A percentile compares a stretch with the other conserved stretches of the same genome.
Conservation (phyloP, 2,329 filamentous ascomycete genomes). For the Xylaria polymorpha region DNA sequence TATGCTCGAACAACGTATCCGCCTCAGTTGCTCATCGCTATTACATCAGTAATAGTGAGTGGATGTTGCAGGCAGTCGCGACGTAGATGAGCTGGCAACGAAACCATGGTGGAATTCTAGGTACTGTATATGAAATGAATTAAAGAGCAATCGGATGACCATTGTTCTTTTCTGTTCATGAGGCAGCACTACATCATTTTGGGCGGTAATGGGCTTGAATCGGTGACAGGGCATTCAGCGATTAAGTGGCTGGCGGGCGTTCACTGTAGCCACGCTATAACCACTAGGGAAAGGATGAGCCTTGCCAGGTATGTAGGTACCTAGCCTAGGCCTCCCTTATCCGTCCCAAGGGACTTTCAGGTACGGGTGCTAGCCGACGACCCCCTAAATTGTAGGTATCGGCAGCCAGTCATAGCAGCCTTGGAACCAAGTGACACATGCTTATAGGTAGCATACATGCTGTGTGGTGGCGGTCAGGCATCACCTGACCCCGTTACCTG, state of each 20-base stretch:
- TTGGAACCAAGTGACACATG: not conserved
- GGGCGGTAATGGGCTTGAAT: not conserved
- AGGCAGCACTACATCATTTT: not conserved
- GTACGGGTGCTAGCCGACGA: constrained; percentile 8
- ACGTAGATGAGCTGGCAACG: not conserved
- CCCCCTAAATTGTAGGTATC: not conserved
- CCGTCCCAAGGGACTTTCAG: constrained; percentile 14
- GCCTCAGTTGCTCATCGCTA: not conserved
- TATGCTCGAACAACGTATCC: not conserved
- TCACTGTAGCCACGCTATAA: not conserved
- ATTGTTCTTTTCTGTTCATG: not conserved
- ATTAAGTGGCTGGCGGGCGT: not conserved
- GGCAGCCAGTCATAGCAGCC: constrained; percentile 6
- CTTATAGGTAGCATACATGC: not conserved
- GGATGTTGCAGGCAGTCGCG: no score
- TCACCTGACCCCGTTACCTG: constrained; percentile 28
- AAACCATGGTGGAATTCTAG: no score
- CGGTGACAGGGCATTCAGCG: no score
- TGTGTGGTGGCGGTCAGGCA: constrained; percentile 9
- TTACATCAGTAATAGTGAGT: not conserved
- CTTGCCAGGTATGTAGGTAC: not conserved
- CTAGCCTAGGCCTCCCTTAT: not conserved
- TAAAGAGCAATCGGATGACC: not conserved
- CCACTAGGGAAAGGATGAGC: not conserved
- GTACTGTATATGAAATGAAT: not conserved